Percentiles rank a stretch among this genome's conserved stretches.
phyloP scores from a whole-genome alignment of 2,329 filamentous ascomycete genomes.

The Laburnicola sp. region DNA sequence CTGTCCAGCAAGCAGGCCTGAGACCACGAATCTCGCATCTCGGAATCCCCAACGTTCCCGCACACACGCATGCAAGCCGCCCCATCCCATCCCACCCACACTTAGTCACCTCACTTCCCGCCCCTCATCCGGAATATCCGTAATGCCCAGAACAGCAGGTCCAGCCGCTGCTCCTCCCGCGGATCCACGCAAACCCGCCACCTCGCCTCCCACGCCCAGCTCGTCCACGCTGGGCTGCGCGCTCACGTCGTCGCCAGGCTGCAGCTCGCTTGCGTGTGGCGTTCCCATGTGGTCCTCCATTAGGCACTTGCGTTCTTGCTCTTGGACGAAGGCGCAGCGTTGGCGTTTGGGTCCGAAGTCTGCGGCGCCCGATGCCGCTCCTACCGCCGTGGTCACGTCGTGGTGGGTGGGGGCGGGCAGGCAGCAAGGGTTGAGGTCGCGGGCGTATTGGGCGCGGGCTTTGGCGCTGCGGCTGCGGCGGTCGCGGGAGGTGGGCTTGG shows the following conservation, averaged over 20 bases:
- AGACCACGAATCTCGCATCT: too few relatives aligned
- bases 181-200: slow-evolving; percentile 6
- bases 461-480: slow-evolving; percentile 14
- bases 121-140: background rate
- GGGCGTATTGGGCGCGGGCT: slow-evolving; percentile 20
- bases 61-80: too few relatives aligned
- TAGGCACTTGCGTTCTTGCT: slow-evolving; percentile 23
- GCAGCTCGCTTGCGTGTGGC: slow-evolving; percentile 28
- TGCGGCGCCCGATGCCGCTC: background rate
- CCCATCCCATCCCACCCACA: too few relatives aligned
- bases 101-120: too few relatives aligned
- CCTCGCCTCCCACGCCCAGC: slow-evolving; percentile 11
- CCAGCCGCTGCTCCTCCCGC: background rate
- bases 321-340: slow-evolving; percentile 24
- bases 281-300: slow-evolving; percentile 25
- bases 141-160: background rate
- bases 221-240: slow-evolving; percentile 12
- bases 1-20: too few relatives aligned
- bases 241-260: slow-evolving; percentile 19
- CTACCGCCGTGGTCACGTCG: background rate
- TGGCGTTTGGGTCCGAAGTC: slow-evolving; percentile 22
- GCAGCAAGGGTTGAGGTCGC: slow-evolving; percentile 11
- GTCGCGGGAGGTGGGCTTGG: slow-evolving; percentile 9
- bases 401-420: background rate
- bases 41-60: too few relatives aligned